These are phyloP conservation scores for Echites panduratus DNA, from an alignment of 257 asterid species.

Conservation along the genomic window DNA sequence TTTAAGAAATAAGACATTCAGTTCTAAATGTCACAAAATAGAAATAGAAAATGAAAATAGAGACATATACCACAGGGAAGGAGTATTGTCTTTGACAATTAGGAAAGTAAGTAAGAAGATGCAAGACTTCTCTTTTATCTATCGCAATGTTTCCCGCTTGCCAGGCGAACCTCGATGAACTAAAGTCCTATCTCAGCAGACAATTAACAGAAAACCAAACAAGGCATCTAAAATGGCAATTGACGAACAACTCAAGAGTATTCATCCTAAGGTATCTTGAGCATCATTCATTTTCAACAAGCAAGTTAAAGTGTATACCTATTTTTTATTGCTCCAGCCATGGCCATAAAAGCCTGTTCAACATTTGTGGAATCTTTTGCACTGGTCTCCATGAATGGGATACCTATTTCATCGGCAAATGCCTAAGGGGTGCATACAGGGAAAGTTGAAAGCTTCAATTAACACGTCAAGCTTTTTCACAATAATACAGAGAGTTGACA, in stretches of 20 bases:
- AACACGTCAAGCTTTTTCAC: background rate
- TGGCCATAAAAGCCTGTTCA: constrained; percentile 93
- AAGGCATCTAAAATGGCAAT: background rate
- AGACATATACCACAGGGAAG: too few relatives aligned
- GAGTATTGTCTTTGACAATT: background rate
- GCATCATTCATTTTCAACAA: background rate
- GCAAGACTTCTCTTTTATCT: background rate
- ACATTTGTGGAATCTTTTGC: constrained; percentile 84
- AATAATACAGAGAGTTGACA: background rate
- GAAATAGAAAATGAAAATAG: too few relatives aligned
- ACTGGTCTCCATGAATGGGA: constrained; percentile 95
- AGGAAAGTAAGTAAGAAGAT: background rate
- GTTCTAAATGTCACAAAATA: too few relatives aligned
- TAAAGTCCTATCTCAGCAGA: background rate
- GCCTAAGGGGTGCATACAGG: constrained; percentile 43
- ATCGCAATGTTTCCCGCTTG: background rate
- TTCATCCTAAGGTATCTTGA: background rate
- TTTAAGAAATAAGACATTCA: too few relatives aligned
- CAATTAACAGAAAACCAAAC: background rate
- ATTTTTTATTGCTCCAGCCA: constrained; percentile 76
- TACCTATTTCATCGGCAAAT: constrained; percentile 88
- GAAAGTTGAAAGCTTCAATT: background rate
- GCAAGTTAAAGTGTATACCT: constrained; percentile 35
- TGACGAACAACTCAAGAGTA: background rate
- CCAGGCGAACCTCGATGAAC: background rate